Evolutionary conservation across 1,284 basidiomycete species (phyloP).

Genomic region (Heterobasidion annosum): DNA sequence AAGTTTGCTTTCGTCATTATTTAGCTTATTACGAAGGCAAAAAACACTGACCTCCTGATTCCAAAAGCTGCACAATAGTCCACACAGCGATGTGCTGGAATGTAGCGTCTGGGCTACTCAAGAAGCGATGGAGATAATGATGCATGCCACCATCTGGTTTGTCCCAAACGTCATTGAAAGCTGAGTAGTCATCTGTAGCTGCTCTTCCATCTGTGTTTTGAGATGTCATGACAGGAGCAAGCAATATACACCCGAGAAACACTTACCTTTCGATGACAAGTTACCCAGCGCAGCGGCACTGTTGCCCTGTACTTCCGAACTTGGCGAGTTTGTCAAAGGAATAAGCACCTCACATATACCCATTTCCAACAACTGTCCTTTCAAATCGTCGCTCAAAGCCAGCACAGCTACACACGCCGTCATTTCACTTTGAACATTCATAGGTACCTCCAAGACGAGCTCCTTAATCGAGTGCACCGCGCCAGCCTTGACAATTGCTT

Average conservation of each 20-base stretch:
- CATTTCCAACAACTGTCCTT: conserved; percentile 94
- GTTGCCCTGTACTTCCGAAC: conserved; percentile 98
- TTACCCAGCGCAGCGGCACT: conserved; percentile 97
- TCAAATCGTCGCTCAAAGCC: conserved; percentile 90
- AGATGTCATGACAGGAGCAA: neutral
- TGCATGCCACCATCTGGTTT: conserved; percentile 97
- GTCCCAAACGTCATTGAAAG: conserved; percentile 98
- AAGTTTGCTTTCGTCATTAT: neutral
- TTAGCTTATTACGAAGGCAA: neutral
- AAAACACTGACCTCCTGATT: conserved; percentile 68
- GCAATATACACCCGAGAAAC: conserved; percentile 1
- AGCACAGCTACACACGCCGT: conserved; percentile 97
- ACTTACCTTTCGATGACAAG: conserved; percentile 85
- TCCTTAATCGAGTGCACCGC: conserved; percentile 99
- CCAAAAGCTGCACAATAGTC: conserved; percentile 96
- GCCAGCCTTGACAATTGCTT: conserved; percentile 96
- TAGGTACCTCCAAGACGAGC: conserved; percentile 88
- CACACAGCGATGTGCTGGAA: conserved; percentile 99
- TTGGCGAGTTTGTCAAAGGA: conserved; percentile 91
- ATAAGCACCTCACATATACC: conserved; percentile 98
- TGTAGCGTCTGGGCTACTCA: conserved; percentile 92
- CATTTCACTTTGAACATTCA: conserved; percentile 99
- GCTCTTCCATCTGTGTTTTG: conserved; percentile 52
- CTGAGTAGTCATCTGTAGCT: conserved; percentile 90
- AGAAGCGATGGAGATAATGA: conserved; percentile 90